Percentiles rank a stretch among this genome's conserved stretches.
phyloP scores from a whole-genome alignment of 129 eudicot species.

The Mikania micrantha region DNA sequence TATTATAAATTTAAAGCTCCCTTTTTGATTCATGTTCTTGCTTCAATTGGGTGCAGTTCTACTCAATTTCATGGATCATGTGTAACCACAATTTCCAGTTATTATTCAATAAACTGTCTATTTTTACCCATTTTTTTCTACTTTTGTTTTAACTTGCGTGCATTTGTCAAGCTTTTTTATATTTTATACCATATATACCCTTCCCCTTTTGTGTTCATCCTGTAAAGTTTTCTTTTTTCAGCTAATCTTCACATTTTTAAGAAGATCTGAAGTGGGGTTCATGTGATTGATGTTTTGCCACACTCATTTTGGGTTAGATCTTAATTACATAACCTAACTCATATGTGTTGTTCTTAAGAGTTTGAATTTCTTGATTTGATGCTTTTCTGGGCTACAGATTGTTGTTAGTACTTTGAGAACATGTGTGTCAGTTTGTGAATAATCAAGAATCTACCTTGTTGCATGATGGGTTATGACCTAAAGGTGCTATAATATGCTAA shows the following conservation, averaged over 20 bases:
- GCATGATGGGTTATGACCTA: slow-evolving; percentile 30
- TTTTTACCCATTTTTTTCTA: not conserved
- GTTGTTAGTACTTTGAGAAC: slow-evolving; percentile 15
- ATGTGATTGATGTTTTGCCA: slow-evolving; percentile 13
- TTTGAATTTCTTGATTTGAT: not conserved
- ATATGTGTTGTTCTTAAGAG: not conserved
- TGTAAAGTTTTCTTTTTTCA: slow-evolving; percentile 11
- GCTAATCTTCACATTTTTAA: slow-evolving; percentile 11
- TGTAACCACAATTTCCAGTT: slow-evolving; percentile 11
- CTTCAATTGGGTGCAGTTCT: slow-evolving; percentile 23
- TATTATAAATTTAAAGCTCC: slow-evolving; percentile 21
- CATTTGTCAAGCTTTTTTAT: slow-evolving; percentile 15
- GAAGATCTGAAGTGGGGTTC: slow-evolving; percentile 31
- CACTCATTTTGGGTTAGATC: slow-evolving; percentile 1
- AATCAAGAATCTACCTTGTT: slow-evolving; percentile 25
- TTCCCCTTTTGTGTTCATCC: slow-evolving; percentile 19
- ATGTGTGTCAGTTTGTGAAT: slow-evolving; percentile 23
- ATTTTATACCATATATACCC: slow-evolving; percentile 8
- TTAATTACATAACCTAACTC: not conserved
- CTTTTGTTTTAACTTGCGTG: slow-evolving; percentile 13
- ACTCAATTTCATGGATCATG: slow-evolving; percentile 24
- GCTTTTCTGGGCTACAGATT: not conserved
- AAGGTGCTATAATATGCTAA: slow-evolving; percentile 15
- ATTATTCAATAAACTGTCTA: not conserved
- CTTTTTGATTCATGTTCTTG: slow-evolving; percentile 11